Base-by-base conservation (phyloP, 2,329 filamentous ascomycete genomes). In the Chaetomiaceae sp. region DNA sequence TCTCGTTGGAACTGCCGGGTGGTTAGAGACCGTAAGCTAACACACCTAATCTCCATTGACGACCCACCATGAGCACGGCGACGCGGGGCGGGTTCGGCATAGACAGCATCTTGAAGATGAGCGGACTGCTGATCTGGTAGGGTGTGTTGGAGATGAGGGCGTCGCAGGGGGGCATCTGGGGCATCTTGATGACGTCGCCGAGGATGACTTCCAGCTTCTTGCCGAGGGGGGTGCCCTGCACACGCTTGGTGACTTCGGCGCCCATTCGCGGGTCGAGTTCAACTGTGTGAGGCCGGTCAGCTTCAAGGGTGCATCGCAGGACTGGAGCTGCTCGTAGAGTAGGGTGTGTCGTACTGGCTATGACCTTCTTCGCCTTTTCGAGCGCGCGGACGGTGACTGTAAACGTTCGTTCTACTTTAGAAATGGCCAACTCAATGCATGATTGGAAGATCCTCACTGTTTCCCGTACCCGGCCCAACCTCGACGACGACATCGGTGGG, bases 201-300 rank as follows among this genome's bases (percentile, higher is more conserved):
- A 98, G 72, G 41, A 96, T 72, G 30, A 97, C 82, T 58, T 96
- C 89, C 30, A 98, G 72, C 55, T 88, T 82, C 64, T 88, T 89
- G 63, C 87, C 84, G 56, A 84, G 78, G 0, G 90, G 88, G 35
- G 84, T 94, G 17, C 88, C 90, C 67, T 96, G 90, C 8, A 97
- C 90, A 60, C 91, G 85, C 69, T 94, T 90, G 26, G 84, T 89
- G 53, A 96, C 78, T 69, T 97, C 93, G 49, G 91, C 91, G 11
- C 88, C 89, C 93, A 97, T 97, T 61, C 93, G 78, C 17, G 93
- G 90, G 68, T 98, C 93, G 65, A 96, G 77, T 71, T 98, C 93
- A 41, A 96, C 87, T 62, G 36, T 14, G 4, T 87, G 86, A 20
- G 15, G 9, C 10, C 4, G 41, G 90, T 86, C 38, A 75, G 70